phyloP scores from a whole-genome alignment of 2,329 filamentous ascomycete species.

The Microdochium trichocladiopsis region DNA sequence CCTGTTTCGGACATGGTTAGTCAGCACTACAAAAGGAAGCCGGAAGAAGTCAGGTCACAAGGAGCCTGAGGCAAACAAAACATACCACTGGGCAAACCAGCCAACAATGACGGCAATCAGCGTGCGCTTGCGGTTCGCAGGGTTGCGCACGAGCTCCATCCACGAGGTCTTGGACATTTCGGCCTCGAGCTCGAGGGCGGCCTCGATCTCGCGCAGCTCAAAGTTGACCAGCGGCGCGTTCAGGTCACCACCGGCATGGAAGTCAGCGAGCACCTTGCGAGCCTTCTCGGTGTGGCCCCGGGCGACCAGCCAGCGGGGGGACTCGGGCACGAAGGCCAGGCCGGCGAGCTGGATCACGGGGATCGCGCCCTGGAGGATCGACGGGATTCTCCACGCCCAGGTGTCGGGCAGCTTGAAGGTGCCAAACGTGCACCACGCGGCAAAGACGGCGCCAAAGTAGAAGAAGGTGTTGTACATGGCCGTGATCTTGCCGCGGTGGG shows the following conservation, averaged over 20 bases:
- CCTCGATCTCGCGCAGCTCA: slow-evolving; percentile 31
- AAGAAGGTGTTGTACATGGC: slow-evolving; percentile 15
- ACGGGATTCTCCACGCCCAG: slow-evolving; percentile 34
- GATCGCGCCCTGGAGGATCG: slow-evolving; percentile 34
- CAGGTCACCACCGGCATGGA: slow-evolving; percentile 27
- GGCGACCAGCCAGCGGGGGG: slow-evolving; percentile 35
- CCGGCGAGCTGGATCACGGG: slow-evolving; percentile 25
- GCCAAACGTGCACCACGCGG: slow-evolving; percentile 10
- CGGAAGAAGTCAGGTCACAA: no score
- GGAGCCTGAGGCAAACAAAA: no score
- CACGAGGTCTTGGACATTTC: slow-evolving; percentile 36
- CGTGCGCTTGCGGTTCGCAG: slow-evolving; percentile 46
- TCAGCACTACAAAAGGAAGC: not conserved
- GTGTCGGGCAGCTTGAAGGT: slow-evolving; percentile 7
- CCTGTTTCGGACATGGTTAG: not conserved
- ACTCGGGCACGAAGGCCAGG: slow-evolving; percentile 32
- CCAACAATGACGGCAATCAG: slow-evolving; percentile 45
- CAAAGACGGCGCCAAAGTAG: slow-evolving; percentile 4
- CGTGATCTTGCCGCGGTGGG: slow-evolving; percentile 14
- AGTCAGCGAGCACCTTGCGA: slow-evolving; percentile 14
- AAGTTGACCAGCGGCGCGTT: slow-evolving; percentile 29
- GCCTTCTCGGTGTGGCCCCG: slow-evolving; percentile 28
- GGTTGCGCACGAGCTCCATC: slow-evolving; percentile 36
- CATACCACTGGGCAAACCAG: slow-evolving; percentile 48
- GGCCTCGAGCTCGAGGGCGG: not conserved